Conservation (phyloP, 495 filamentous ascomycete species). For the Daldinia grandis region DNA sequence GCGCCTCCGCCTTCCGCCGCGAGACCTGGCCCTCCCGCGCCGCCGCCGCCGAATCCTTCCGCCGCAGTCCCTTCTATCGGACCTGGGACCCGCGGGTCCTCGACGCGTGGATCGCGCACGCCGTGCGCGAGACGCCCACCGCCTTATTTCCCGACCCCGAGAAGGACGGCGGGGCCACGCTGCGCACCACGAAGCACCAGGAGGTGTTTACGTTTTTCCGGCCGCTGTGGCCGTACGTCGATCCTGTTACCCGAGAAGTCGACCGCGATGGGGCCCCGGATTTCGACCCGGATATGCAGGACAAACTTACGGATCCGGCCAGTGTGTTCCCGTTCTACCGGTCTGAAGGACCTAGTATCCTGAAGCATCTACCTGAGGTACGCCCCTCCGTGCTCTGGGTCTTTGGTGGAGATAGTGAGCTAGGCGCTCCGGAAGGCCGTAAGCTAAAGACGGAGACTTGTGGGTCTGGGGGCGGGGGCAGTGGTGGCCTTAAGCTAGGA, state of each 20-base stretch:
- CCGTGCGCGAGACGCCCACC: conserved; percentile 71
- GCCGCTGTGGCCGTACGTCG: conserved; percentile 41
- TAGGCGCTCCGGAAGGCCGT: conserved; percentile 63
- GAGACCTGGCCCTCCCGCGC: conserved; percentile 76
- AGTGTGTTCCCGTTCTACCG: conserved; percentile 72
- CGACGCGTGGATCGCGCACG: conserved; percentile 69
- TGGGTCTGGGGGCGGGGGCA: conserved; percentile 71
- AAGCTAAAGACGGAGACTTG: conserved; percentile 69
- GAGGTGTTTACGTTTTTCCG: conserved; percentile 66
- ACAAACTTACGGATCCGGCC: background rate
- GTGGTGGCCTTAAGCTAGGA: conserved; percentile 69
- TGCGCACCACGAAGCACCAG: conserved; percentile 71
- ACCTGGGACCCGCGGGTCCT: conserved; percentile 79
- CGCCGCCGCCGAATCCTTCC: conserved; percentile 68
- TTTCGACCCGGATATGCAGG: conserved; percentile 40
- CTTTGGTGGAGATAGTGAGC: conserved; percentile 71
- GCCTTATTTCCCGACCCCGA: conserved; percentile 57
- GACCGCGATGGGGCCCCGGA: conserved; percentile 44
- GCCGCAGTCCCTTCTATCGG: conserved; percentile 69
- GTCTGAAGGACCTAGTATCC: conserved; percentile 71
- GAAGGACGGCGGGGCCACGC: conserved; percentile 50
- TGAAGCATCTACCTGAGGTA: conserved; percentile 70
- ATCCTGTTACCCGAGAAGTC: conserved; percentile 14
- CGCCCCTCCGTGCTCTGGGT: conserved; percentile 85
- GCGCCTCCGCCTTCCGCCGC: conserved; percentile 67